A percentile compares a stretch with the other conserved stretches of the same genome.
These are phyloP conservation scores for Sarocladium oryzae DNA, from an alignment of 2,329 filamentous ascomycete genomes.

Conservation along the genomic window DNA sequence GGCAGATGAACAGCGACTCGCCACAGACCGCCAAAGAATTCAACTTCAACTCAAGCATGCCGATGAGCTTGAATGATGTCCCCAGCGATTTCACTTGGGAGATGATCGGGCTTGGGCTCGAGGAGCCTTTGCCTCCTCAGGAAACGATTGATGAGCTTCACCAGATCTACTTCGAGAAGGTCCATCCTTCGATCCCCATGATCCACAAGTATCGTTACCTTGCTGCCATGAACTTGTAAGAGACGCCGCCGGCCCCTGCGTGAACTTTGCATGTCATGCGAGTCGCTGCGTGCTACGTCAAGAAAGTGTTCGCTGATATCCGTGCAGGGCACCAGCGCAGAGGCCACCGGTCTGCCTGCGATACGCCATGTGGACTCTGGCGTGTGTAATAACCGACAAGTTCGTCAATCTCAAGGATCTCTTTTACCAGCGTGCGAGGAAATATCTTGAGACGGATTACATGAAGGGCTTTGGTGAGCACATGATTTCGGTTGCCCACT, in stretches of 20 bases:
- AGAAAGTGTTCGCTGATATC: constrained; percentile 12
- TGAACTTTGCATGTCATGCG: too few species aligned
- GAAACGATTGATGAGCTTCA: constrained; percentile 78
- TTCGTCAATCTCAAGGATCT: constrained; percentile 74
- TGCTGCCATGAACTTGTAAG: constrained; percentile 76
- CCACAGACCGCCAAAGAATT: constrained; percentile 49
- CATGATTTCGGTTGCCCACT: constrained; percentile 79
- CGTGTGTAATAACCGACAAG: constrained; percentile 79
- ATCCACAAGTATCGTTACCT: constrained; percentile 85
- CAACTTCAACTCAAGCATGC: constrained; percentile 44
- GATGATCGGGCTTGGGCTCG: constrained; percentile 53
- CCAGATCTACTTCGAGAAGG: constrained; percentile 82
- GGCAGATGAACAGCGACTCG: constrained; percentile 50
- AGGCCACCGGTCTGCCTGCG: constrained; percentile 81
- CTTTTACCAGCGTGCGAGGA: constrained; percentile 84
- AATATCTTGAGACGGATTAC: constrained; percentile 84
- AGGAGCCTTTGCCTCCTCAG: constrained; percentile 52
- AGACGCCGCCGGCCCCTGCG: not conserved
- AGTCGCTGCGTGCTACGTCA: too few species aligned
- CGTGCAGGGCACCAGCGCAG: constrained; percentile 62
- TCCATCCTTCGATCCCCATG: constrained; percentile 80
- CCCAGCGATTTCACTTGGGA: constrained; percentile 71
- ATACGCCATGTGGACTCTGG: constrained; percentile 94
- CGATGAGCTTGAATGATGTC: constrained; percentile 43
- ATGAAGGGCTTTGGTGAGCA: constrained; percentile 88